Evolutionary conservation across 371 early-diverging fungal genomes (phyloP), one percentile per base, ranked within the genome.

Genomic region (Mortierella sp.): DNA sequence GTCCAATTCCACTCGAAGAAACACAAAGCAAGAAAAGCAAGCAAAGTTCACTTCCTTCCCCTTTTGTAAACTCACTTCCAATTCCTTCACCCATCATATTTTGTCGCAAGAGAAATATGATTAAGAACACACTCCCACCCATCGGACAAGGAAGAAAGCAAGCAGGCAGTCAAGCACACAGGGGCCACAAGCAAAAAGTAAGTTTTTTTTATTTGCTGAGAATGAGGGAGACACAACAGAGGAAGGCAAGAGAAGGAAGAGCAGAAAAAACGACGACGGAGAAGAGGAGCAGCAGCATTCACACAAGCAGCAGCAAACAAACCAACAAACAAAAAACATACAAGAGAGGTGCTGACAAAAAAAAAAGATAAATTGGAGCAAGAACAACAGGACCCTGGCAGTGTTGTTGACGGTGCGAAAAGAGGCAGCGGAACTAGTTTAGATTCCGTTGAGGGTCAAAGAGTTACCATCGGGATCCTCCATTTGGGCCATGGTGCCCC

Each of bases 391-490:
- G 1, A 14, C 16, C 13, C 16, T 2, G 13, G 1, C 13, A 1
- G 13, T 14, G 13, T 14, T 11, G 13, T 16, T 50, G 50, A 16
- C 16, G 13, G 16, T 50, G 13, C 3, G 8, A 54, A 54, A 54
- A 21, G 54, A 54, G 16, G 53, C 13, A 16, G 21, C 21, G 14
- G 21, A 61, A 31, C 34, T 31, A 2, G 37, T 14, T 50, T 72
- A 34, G 21, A 50, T 53, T 72, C 50, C 72, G 11, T 74, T 77
- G 40, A 82, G 54, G 48, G 72, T 76, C 73, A 82, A 51, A 9
- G 50, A 46, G 72, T 81, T 85, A 46, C 86, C 86, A 72, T 81
- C 86, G 8, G 86, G 86, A 13, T 85, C 86, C 4, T 40, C 14
- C 31, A 81, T 55, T 59, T 75, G 74, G 5, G 86, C 81, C 72